Conservation (phyloP, 1,284 basidiomycete species). For the Ganoderma sinense region DNA sequence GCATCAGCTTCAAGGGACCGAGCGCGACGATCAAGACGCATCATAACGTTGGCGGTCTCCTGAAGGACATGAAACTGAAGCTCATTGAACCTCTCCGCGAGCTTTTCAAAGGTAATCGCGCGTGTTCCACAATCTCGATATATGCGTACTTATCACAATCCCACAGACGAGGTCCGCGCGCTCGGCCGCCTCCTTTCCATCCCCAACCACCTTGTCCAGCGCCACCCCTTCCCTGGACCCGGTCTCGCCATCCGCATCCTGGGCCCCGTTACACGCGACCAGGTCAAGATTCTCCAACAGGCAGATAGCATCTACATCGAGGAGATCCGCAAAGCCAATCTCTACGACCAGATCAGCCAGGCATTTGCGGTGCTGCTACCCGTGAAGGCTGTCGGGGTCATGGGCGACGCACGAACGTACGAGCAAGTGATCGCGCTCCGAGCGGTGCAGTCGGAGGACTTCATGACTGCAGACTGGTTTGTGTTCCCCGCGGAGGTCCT, state of each 20-base stretch:
- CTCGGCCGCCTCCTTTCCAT: constrained; percentile 93
- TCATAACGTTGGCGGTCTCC: constrained; percentile 97
- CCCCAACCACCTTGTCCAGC: constrained; percentile 91
- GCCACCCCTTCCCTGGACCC: constrained; percentile 99
- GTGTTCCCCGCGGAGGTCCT: constrained; percentile 95
- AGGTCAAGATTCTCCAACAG: constrained; percentile 94
- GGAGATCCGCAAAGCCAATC: constrained; percentile 91
- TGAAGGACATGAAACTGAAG: constrained; percentile 99
- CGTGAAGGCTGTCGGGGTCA: constrained; percentile 96
- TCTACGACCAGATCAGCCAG: constrained; percentile 96
- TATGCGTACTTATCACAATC: constrained; percentile 9
- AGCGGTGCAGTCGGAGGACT: constrained; percentile 94
- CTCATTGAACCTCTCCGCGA: constrained; percentile 98
- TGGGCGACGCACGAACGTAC: constrained; percentile 97
- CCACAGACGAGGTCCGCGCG: constrained; percentile 92
- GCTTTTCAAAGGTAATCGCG: constrained; percentile 90
- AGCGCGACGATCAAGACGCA: constrained; percentile 99
- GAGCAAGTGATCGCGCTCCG: constrained; percentile 95
- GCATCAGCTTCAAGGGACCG: constrained; percentile 99
- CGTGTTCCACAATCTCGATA: not conserved
- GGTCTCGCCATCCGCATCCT: constrained; percentile 99
- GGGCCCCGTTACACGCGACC: constrained; percentile 91
- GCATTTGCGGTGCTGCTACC: constrained; percentile 98
- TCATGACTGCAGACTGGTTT: constrained; percentile 99
- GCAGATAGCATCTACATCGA: constrained; percentile 98